Evolutionary conservation across 805 yeast species (phyloP), one percentile per base, ranked within the genome.

Genomic region (Ogataea sp.): DNA sequence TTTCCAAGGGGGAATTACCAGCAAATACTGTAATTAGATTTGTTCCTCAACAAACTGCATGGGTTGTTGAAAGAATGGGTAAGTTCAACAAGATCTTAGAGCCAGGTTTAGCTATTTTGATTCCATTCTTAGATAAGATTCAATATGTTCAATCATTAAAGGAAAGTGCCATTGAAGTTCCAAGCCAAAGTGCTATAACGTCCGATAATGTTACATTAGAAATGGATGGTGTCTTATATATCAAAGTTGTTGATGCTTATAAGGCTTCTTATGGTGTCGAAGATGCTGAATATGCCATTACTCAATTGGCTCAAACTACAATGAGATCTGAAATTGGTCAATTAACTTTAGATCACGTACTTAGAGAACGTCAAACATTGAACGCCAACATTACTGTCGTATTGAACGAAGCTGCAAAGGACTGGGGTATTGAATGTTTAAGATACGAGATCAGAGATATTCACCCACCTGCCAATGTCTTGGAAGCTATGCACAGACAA

Each of bases 31-130:
- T 83, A 4, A 59, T 83, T 30, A 67, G 84, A 49, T 85, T 85
- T 56, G 95, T 85, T 14, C 95, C 95, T 2, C 95, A 86, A 57
- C 94, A 85, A 59, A 80, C 85, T 17, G 95, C 95, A 3, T 85
- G 93, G 88, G 76, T 85, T 16, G 95, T 85, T 16, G 95, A 85
- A 59, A 68, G 95, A 45, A 85, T 85, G 95, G 95, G 95, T 25
- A 82, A 81, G 55, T 85, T 83, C 65, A 71, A 78, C 56, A 61
- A 70, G 38, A 72, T 77, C 18, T 67, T 86, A 43, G 71, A 76
- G 30, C 95, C 95, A 0, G 95, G 95, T 13, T 64, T 84, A 28
- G 87, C 93, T 2, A 57, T 85, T 23, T 61, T 85, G 48, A 43
- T 83, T 9, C 95, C 95, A 4, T 58, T 85, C 40, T 46, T 86